phyloP scores from a whole-genome alignment of 1,284 basidiomycete species.

The Trichosporon ovoides region DNA sequence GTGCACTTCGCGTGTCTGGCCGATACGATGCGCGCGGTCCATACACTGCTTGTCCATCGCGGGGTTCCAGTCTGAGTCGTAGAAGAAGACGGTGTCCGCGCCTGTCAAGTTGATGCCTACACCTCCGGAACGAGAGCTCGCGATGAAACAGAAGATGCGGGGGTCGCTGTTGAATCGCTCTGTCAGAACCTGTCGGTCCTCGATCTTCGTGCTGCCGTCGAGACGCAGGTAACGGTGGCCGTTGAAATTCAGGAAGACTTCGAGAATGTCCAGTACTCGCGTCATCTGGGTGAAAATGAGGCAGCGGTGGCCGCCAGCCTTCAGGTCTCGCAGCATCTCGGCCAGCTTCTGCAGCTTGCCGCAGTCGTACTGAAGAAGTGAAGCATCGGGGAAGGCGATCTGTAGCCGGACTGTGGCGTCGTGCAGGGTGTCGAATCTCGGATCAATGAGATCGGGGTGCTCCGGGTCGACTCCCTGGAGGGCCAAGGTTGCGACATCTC shows the following conservation, averaged over 20 bases:
- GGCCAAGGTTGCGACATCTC: slow-evolving; percentile 58
- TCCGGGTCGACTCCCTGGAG: slow-evolving; percentile 37
- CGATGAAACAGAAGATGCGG: slow-evolving; percentile 86
- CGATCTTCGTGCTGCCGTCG: slow-evolving; percentile 92
- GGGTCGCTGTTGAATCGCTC: slow-evolving; percentile 93
- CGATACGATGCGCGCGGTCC: slow-evolving; percentile 73
- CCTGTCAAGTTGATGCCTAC: slow-evolving; percentile 95
- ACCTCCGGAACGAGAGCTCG: slow-evolving; percentile 86
- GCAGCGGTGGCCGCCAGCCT: slow-evolving; percentile 79
- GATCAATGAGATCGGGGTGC: slow-evolving; percentile 35
- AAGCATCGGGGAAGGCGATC: slow-evolving; percentile 89
- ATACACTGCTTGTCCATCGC: slow-evolving; percentile 97
- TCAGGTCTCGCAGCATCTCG: slow-evolving; percentile 71
- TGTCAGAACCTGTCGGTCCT: slow-evolving; percentile 90
- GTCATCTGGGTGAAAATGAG: slow-evolving; percentile 99
- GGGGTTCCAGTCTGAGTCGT: slow-evolving; percentile 96
- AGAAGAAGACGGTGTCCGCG: slow-evolving; percentile 88
- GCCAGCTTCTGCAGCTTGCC: slow-evolving; percentile 87
- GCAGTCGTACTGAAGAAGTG: slow-evolving; percentile 90
- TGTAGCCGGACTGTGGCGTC: slow-evolving; percentile 78
- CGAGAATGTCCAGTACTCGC: slow-evolving; percentile 84
- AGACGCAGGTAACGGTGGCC: slow-evolving; percentile 89
- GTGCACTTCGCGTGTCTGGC: slow-evolving; percentile 93
- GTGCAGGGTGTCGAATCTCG: slow-evolving; percentile 61
- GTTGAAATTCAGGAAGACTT: slow-evolving; percentile 86